Base-by-base conservation (phyloP, 331 rosid species). In the Pyrus hybrid region DNA sequence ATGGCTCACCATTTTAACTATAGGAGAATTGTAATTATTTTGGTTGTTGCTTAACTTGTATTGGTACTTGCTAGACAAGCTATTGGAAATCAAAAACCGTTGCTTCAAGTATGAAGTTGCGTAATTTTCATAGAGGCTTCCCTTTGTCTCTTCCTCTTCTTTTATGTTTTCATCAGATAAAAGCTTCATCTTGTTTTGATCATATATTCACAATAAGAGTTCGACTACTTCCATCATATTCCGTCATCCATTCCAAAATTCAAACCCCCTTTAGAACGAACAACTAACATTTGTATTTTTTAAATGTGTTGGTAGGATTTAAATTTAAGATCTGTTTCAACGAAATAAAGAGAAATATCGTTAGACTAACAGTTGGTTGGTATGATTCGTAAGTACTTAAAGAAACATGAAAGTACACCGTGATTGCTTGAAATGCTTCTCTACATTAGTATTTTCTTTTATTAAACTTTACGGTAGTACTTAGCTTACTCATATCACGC, bases 341-440 rank as follows among this genome's bases (percentile, higher is more conserved):
- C 9, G 4, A 49, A 49, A n/a, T n/a, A n/a, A n/a, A n/a, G 4
- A 51, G 21, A 17, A 51, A 51, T 51, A 51, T 0, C 4, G 0
- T 51, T 51, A 51, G 4, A 51, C 21, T 17, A 51, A 49, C 8
- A 6, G 21, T 17, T 18, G 2, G 57, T 17, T 51, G 4, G 10
- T 17, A 51, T 17, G 0, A 51, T 7, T 51, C n/a, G 4, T 51
- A 35, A 22, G 54, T 61, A 61, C 68, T 60, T 12, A 16, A 29
- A 63, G 30, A 73, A 35, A 37, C 62, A 29, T 67, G 74, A 67
- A 67, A 68, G 70, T 30, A 26, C 18, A 62, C 22, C 79, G 62
- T 30, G 69, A 68, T 80, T 72, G 57, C 82, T 41, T 33, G 71
- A 67, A 67, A 70, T 58, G 25, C 56, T 47, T 60, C 54, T 73